phyloP scores from a whole-genome alignment of 2,329 filamentous ascomycete species.

The Diplodia seriata region DNA sequence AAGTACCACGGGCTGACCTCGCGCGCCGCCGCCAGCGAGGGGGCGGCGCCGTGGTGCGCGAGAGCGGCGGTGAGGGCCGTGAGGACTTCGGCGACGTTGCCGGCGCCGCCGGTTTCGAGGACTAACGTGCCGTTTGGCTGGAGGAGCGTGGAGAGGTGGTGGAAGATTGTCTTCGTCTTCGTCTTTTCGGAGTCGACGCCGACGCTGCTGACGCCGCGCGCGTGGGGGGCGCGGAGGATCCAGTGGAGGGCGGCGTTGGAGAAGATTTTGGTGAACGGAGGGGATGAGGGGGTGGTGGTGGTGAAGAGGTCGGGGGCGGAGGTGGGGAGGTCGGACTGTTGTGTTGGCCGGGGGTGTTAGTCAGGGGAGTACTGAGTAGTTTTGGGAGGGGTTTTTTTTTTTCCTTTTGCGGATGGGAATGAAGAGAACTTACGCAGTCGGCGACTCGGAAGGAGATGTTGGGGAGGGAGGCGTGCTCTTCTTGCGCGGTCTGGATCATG shows the following conservation, averaged over 20 bases:
- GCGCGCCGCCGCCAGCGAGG: constrained; percentile 55
- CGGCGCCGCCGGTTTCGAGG: constrained; percentile 76
- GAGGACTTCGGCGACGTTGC: constrained; percentile 70
- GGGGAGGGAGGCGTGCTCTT: constrained; percentile 33
- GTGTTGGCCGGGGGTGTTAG: too few species aligned
- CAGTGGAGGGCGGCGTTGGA: constrained; percentile 55
- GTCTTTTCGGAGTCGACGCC: constrained; percentile 20
- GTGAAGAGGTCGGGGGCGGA: constrained; percentile 33
- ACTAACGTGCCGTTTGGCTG: constrained; percentile 64
- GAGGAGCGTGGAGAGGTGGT: constrained; percentile 59
- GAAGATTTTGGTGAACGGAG: constrained; percentile 52
- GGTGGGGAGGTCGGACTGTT: constrained; percentile 36
- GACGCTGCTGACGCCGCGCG: constrained; percentile 42
- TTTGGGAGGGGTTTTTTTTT: too few species aligned
- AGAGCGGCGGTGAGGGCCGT: constrained; percentile 64
- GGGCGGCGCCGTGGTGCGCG: constrained; percentile 58
- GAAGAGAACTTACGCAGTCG: constrained; percentile 37
- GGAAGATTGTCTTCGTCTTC: constrained; percentile 55
- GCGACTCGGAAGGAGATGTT: constrained; percentile 43
- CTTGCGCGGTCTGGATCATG: constrained; percentile 49
- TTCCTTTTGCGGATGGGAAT: too few species aligned
- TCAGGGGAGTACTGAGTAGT: too few species aligned
- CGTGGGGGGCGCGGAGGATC: constrained; percentile 57
- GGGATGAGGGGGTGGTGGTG: constrained; percentile 9
- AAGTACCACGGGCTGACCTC: constrained; percentile 74